A percentile compares a stretch with the other conserved stretches of the same genome.
phyloP scores from a whole-genome alignment of 371 early-diverging fungal species.

The Mucor indicus region DNA sequence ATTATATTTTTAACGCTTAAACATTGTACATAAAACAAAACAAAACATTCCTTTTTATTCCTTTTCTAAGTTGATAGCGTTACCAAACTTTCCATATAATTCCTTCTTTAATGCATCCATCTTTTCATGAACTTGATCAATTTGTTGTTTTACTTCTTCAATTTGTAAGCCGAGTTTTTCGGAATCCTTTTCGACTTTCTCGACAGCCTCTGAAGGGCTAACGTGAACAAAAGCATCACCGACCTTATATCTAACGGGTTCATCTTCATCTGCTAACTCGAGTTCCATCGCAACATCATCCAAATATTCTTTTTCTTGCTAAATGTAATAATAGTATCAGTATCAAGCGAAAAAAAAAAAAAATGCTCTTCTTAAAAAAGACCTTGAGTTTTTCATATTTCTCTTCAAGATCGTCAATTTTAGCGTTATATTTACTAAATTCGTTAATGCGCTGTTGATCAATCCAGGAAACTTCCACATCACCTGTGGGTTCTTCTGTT shows the following conservation, averaged over 20 bases:
- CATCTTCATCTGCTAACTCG: conserved; percentile 92
- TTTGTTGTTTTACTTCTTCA: conserved; percentile 61
- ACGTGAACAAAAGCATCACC: conserved; percentile 88
- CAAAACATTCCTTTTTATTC: conserved; percentile 48
- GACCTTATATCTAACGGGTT: conserved; percentile 78
- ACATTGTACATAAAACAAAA: not conserved
- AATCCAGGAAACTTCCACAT: conserved; percentile 89
- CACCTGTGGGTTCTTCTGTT: conserved; percentile 73
- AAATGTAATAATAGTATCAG: not conserved
- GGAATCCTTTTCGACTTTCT: conserved; percentile 65
- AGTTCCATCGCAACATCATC: conserved; percentile 90
- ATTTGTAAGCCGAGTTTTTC: conserved; percentile 58
- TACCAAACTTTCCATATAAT: conserved; percentile 92
- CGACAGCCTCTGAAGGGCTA: conserved; percentile 71
- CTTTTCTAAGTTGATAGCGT: conserved; percentile 90
- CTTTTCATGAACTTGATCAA: conserved; percentile 63
- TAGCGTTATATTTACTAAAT: conserved; percentile 84
- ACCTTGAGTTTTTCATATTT: conserved; percentile 81
- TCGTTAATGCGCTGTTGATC: conserved; percentile 94
- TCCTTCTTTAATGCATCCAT: conserved; percentile 84
- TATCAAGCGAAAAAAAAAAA: too few relatives aligned
- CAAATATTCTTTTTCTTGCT: conserved; percentile 86
- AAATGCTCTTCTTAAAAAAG: too few relatives aligned
- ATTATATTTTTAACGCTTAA: too few relatives aligned
- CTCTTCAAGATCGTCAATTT: conserved; percentile 77